These are phyloP conservation scores for Teratosphaeria gauchensis DNA, from an alignment of 2,329 filamentous ascomycete species.

Conservation along the genomic window DNA sequence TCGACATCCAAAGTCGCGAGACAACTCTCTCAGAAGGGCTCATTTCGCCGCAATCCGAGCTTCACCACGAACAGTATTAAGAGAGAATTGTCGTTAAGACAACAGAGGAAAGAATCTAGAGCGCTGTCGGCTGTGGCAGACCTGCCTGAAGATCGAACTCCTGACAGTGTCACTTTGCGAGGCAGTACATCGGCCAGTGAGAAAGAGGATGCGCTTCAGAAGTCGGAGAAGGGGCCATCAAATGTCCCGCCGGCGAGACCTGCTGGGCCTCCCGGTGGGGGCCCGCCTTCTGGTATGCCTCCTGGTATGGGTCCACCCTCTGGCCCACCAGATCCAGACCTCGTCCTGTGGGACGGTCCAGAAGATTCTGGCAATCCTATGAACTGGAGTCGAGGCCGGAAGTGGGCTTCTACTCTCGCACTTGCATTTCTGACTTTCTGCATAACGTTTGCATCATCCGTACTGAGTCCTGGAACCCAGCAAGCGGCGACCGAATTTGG, in stretches of 20 bases:
- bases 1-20: neutral
- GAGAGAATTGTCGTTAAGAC: neutral
- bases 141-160: neutral
- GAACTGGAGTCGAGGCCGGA: slow-evolving; percentile 12
- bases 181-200: neutral
- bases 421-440: slow-evolving; percentile 8
- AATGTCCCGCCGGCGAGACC: neutral
- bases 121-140: neutral
- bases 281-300: neutral
- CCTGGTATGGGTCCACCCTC: neutral
- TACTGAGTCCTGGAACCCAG: slow-evolving; percentile 35
- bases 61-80: neutral
- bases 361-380: slow-evolving; percentile 17
- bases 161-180: neutral
- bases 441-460: slow-evolving; percentile 39
- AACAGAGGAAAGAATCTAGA: neutral
- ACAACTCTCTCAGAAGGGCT: neutral
- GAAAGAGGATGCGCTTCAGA: neutral
- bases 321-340: neutral
- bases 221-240: neutral
- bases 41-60: neutral
- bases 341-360: slow-evolving; percentile 13
- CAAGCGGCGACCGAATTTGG: slow-evolving; percentile 33
- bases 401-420: neutral
- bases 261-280: neutral